These are phyloP conservation scores for Trypanosoma lewisi DNA, from an alignment of 208 protist genomes.

Conservation along the genomic window DNA sequence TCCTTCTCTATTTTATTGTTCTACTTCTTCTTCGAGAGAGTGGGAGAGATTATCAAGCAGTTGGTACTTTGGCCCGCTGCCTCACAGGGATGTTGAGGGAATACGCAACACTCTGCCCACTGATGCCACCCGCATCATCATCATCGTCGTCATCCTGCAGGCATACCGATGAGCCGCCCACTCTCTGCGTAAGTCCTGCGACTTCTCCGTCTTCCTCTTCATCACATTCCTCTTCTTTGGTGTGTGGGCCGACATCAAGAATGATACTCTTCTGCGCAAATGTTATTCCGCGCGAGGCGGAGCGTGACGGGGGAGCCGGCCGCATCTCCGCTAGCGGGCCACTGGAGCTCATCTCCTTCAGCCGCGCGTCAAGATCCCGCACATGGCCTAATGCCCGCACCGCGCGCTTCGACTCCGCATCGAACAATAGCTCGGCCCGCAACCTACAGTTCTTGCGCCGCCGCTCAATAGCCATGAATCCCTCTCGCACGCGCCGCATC, in stretches of 20 bases:
- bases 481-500: conserved; percentile 33
- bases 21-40: too few species aligned
- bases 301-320: conserved; percentile 19
- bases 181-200: conserved; percentile 9
- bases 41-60: conserved; percentile 18
- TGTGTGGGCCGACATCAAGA: conserved; percentile 28
- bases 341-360: conserved; percentile 37
- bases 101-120: conserved; percentile 45
- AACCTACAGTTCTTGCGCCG: conserved; percentile 38
- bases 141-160: conserved; percentile 21
- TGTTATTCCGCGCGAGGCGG: conserved; percentile 43
- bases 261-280: conserved; percentile 64
- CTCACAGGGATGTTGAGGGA: conserved; percentile 47
- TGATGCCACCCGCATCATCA: conserved; percentile 27
- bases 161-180: conserved; percentile 19
- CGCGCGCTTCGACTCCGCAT: conserved; percentile 55
- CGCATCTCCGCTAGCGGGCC: conserved; percentile 22
- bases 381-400: conserved; percentile 35
- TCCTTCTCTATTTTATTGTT: background rate
- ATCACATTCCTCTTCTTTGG: conserved; percentile 3
- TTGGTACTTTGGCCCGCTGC: conserved; percentile 29
- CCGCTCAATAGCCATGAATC: conserved; percentile 39
- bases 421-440: conserved; percentile 58
- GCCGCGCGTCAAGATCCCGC: conserved; percentile 41
- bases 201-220: conserved; percentile 9